Conservation (phyloP, 2,329 filamentous ascomycete genomes). For the Graphiopsis chlorocephala region DNA sequence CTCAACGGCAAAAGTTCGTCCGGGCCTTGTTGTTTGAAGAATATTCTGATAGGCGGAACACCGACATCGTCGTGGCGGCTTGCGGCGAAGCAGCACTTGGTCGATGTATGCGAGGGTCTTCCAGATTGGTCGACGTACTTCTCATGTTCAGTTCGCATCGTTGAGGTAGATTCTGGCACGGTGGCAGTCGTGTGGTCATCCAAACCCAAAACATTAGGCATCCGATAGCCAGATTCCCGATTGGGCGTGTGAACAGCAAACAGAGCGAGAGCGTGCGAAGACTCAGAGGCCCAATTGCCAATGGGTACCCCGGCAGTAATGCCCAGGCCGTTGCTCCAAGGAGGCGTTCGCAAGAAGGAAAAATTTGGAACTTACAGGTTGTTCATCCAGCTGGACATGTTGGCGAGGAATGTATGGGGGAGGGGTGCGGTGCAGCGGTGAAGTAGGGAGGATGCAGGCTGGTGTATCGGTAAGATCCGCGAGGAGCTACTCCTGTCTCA, state of each 20-base stretch:
- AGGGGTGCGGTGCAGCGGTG: background rate
- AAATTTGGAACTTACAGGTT: constrained; percentile 33
- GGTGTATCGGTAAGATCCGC: background rate
- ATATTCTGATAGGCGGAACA: background rate
- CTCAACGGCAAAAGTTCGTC: background rate
- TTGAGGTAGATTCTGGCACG: background rate
- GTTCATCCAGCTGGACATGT: constrained; percentile 39
- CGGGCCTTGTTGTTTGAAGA: background rate
- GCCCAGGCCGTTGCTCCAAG: background rate
- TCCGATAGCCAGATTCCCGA: background rate
- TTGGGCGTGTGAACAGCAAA: background rate
- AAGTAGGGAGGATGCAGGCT: background rate
- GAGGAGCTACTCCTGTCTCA: background rate
- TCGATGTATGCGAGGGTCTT: background rate
- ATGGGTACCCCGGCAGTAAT: background rate
- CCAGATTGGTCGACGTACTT: background rate
- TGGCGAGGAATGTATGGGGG: constrained; percentile 12
- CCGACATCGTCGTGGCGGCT: too few relatives aligned
- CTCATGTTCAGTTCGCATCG: background rate
- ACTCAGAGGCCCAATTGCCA: background rate
- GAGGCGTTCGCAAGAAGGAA: background rate
- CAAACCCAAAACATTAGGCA: background rate
- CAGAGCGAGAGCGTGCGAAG: background rate
- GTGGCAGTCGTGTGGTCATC: background rate
- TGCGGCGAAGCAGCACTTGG: background rate